Base-by-base conservation (phyloP, 257 asterid species). In the Fraxinus anomala region DNA sequence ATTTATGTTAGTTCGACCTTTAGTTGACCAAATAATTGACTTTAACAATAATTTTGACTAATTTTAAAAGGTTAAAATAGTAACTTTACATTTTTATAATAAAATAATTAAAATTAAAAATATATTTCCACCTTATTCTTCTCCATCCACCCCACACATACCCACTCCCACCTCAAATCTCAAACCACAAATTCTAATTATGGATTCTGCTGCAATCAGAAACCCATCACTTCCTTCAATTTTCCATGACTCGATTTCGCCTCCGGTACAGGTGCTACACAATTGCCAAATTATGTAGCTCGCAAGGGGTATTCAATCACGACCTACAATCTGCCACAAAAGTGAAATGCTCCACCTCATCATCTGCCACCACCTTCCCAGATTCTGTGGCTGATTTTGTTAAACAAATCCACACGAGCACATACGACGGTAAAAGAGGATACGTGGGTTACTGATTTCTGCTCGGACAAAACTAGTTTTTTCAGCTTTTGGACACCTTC, bases 211-310 rank as follows among this genome's bases (percentile, higher is more conserved):
- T 1, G 83, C 87, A 26, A 36, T 19, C 11, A 72, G 7, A 44
- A 84, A 75, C 44, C 87, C 87, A 0, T 84, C 85, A 0, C 47
- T n/a, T 83, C 87, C 23, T 16, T 80, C 47, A 87, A 28, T 10
- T 72, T 69, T 0, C 70, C 77, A 14, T 49, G 84, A 6, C 13
- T 84, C 33, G 54, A 7, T 74, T 34, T 78, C 0, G 77, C 72
- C 8, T 16, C 4, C 11, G 30, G 2, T 13, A 19, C 66, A 2
- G 24, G 40, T 0, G 75, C 79, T 21, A 87, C 1, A 68, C 88
- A 82, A 56, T 89, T 89, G 4, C 87, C 91, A 5, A 79, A 87
- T 68, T 89, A 87, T n/a, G 70, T 74, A 1, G 47, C 72, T 0
- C 88, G 93, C 39, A 82, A 11, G 2, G 92, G 17, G 87, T 89